Evolutionary conservation across 1,139 yeast genomes (phyloP), one percentile per base, ranked within the genome.

Genomic region (Kodamaea fungicola): DNA sequence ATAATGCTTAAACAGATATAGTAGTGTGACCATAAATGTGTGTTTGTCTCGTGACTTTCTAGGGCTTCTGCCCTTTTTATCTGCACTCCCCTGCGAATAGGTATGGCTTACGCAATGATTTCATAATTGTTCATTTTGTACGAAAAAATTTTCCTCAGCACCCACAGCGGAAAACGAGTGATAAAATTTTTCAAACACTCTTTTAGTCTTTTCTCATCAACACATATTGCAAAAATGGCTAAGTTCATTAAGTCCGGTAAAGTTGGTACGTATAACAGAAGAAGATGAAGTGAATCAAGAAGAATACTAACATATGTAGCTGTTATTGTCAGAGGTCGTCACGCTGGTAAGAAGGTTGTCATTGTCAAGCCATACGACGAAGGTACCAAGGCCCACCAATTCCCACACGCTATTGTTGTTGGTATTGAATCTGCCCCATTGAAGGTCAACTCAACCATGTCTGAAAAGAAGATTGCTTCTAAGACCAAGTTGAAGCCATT

Each of bases 261-360:
- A 87, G 97, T 90, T 85, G 95, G 94, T 85, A 84, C 74, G 95
- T 84, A 75, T 47, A 32, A 16, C 22, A 21, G 32, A 12, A 23
- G 26, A n/a, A 23, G 26, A n/a, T 8, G 26, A 23, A 23, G 10
- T 23, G 10, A 23, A 8, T 23, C 10, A 23, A 23, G 26, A 8
- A 23, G 26, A 10, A 9, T 66, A 65, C 70, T 65, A 69, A 70
- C 75, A 44, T 40, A 44, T 28, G 12, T 66, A 86, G 97, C 98
- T 79, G 90, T 92, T 78, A 90, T 92, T 73, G 96, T 92, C 76
- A 94, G 97, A 76, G 99, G 99, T 71, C 94, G 98, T 81, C 92
- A 82, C 87, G 99, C 99, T 73, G 99, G 99, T 82, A 92, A 90
- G 88, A 94, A 94, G 86, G 98, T 94, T 59, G 98, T 94, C 72